Evolutionary conservation across 768 basidiomycete species (phyloP).

Genomic region (Tephrocybe sp.): DNA sequence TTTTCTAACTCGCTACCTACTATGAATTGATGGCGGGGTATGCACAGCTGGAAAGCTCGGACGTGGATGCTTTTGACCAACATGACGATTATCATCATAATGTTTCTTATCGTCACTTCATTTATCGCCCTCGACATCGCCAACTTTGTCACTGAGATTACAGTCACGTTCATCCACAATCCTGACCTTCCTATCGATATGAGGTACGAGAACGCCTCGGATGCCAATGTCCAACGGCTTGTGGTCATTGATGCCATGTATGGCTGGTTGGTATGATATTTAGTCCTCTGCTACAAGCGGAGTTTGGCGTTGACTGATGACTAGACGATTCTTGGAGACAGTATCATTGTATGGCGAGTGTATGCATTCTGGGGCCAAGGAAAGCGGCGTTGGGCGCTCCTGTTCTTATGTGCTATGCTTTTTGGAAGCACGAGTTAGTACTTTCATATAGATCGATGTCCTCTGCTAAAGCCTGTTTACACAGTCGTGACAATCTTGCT

Average conservation of each 20-base stretch:
- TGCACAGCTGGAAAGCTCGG: neutral
- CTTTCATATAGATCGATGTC: neutral
- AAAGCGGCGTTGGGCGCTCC: constrained; percentile 3
- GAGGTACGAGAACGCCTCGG: constrained; percentile 3
- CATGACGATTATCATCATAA: constrained; percentile 3
- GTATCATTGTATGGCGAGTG: constrained; percentile 10
- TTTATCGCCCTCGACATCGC: constrained; percentile 8
- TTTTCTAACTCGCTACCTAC: neutral
- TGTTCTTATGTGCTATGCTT: constrained; percentile 1
- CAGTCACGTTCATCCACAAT: constrained; percentile 4
- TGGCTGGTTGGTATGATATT: constrained; percentile 3
- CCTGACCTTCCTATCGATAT: constrained; percentile 1
- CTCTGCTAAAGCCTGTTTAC: too few relatives aligned
- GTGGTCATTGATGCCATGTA: constrained; percentile 11
- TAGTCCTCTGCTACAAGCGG: neutral
- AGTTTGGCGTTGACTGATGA: neutral
- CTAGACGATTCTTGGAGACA: constrained; percentile 9
- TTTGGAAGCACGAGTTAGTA: constrained; percentile 6
- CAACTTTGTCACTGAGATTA: constrained; percentile 4
- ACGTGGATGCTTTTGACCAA: constrained; percentile 6
- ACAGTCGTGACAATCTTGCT: neutral
- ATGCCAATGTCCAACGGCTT: constrained; percentile 1
- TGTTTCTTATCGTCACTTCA: constrained; percentile 6
- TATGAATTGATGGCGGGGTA: neutral
- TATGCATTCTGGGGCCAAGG: constrained; percentile 7